Evolutionary conservation across 148 eudicot genomes (phyloP).

Genomic region (Amaranthus palmeri): DNA sequence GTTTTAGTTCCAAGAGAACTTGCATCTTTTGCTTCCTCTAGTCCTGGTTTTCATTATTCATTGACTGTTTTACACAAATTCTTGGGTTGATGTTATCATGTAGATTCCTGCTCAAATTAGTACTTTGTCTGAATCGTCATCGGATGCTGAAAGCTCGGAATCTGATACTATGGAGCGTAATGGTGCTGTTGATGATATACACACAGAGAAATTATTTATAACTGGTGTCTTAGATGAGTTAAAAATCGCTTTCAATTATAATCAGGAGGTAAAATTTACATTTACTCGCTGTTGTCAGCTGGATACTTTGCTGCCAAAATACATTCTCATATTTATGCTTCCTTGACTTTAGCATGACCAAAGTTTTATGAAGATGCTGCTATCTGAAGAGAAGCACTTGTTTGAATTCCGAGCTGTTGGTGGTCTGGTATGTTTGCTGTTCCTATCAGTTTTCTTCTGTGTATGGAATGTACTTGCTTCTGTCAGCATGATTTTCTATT

Average conservation of each 20-base stretch:
- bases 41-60: neutral
- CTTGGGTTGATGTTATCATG: slow-evolving; percentile 8
- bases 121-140: slow-evolving; percentile 69
- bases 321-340: slow-evolving; percentile 9
- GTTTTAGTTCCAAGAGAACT: neutral
- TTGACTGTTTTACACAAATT: neutral
- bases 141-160: slow-evolving; percentile 74
- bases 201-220: slow-evolving; percentile 60
- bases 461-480: slow-evolving; percentile 1
- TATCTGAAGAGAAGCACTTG: slow-evolving; percentile 71
- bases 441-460: slow-evolving; percentile 3
- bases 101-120: slow-evolving; percentile 79
- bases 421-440: slow-evolving; percentile 63
- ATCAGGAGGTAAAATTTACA: slow-evolving; percentile 42
- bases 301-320: neutral
- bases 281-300: slow-evolving; percentile 2
- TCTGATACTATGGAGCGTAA: slow-evolving; percentile 31
- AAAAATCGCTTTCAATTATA: slow-evolving; percentile 68
- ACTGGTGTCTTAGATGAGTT: slow-evolving; percentile 88
- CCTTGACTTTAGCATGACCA: slow-evolving; percentile 38
- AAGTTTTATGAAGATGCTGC: slow-evolving; percentile 63
- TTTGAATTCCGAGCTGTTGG: slow-evolving; percentile 97
- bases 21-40: neutral
- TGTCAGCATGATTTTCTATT: slow-evolving; percentile 16
- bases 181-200: slow-evolving; percentile 34